Evolutionary conservation across 2,329 filamentous ascomycete genomes (phyloP).

Genomic region (Huntiella abstrusa): DNA sequence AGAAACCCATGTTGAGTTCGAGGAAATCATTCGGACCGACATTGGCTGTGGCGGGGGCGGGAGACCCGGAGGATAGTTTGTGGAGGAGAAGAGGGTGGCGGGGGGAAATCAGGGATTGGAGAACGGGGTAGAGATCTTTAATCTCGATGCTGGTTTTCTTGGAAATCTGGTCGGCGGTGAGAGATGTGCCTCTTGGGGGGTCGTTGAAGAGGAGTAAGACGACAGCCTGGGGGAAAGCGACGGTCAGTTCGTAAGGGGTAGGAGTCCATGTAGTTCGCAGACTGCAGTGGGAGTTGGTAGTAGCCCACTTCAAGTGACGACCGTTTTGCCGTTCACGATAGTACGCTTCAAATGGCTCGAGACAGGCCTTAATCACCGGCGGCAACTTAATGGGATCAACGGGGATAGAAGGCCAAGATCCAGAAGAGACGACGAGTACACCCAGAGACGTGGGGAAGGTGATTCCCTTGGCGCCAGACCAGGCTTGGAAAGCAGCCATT

Average conservation of each 20-base stretch:
- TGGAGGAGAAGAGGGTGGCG: constrained; percentile 67
- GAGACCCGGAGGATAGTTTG: constrained; percentile 29
- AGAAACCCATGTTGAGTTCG: constrained; percentile 58
- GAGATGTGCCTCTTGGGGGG: constrained; percentile 23
- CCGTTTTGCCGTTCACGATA: constrained; percentile 85
- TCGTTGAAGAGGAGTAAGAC: constrained; percentile 83
- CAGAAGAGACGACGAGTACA: constrained; percentile 77
- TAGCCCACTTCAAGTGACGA: constrained; percentile 76
- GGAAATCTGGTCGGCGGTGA: constrained; percentile 61
- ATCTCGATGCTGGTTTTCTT: constrained; percentile 56
- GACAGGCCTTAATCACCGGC: constrained; percentile 51
- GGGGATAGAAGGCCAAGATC: constrained; percentile 83
- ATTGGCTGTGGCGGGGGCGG: constrained; percentile 62
- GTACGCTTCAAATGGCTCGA: constrained; percentile 64
- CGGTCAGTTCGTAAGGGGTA: constrained; percentile 70
- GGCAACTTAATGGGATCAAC: constrained; percentile 58
- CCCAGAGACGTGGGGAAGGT: constrained; percentile 38
- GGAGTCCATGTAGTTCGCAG: constrained; percentile 64
- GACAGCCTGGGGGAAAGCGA: constrained; percentile 82
- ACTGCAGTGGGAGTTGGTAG: constrained; percentile 78
- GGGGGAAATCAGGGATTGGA: constrained; percentile 77
- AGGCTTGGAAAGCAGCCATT: constrained; percentile 62
- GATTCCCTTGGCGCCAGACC: constrained; percentile 24
- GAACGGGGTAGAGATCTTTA: constrained; percentile 65
- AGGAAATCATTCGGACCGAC: constrained; percentile 67